These are phyloP conservation scores for Oryza punctata DNA, from an alignment of 176 grass and related monocot species.

Conservation along the genomic window DNA sequence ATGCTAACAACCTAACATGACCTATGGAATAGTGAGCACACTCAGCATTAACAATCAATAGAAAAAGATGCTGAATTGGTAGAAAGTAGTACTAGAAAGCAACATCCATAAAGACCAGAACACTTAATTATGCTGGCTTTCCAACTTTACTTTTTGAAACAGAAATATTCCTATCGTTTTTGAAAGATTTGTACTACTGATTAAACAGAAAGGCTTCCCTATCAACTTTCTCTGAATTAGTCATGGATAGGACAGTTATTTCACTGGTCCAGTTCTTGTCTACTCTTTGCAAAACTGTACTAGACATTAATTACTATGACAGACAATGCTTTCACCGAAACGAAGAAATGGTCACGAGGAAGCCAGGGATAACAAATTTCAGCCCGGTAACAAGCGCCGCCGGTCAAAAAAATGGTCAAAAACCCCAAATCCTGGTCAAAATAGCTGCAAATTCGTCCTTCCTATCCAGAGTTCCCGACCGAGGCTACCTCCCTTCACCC, in stretches of 20 bases:
- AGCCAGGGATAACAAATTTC: too few relatives aligned
- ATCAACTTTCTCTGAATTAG: too few relatives aligned
- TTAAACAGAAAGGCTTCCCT: not conserved
- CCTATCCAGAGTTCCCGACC: too few relatives aligned
- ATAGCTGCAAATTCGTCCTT: too few relatives aligned
- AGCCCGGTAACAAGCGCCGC: too few relatives aligned
- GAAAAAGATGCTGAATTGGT: not conserved
- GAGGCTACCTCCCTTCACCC: too few relatives aligned
- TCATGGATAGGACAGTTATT: too few relatives aligned
- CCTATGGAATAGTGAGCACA: not conserved
- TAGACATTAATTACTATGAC: not conserved
- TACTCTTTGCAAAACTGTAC: not conserved
- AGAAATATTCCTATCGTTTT: not conserved
- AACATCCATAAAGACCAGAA: not conserved
- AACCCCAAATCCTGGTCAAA: too few relatives aligned
- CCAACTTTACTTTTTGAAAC: not conserved
- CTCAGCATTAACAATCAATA: not conserved
- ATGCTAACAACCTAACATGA: not conserved
- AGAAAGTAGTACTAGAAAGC: conserved; percentile 14
- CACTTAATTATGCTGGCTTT: not conserved
- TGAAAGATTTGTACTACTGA: not conserved
- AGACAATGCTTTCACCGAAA: conserved; percentile 2
- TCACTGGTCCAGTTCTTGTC: not conserved
- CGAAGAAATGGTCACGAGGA: not conserved
- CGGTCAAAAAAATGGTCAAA: too few relatives aligned